Evolutionary conservation across 2,329 filamentous ascomycete species (phyloP).

Genomic region (Pestalotiopsis sp.): DNA sequence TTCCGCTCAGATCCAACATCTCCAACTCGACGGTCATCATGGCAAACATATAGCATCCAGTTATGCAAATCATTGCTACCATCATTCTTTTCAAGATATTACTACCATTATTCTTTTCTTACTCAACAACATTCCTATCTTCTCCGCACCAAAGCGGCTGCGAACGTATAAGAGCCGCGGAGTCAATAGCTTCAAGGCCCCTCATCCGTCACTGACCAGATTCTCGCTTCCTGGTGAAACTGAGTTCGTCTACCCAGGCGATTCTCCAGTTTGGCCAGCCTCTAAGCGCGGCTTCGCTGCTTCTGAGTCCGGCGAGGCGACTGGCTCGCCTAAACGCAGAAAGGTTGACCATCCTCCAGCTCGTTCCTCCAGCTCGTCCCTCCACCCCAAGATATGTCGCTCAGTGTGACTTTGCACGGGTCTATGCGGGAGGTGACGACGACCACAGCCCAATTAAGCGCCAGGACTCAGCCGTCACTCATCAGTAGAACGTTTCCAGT

Average conservation of each 20-base stretch:
- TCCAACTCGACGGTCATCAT: too few species aligned
- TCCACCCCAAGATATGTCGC: background rate
- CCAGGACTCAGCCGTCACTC: too few species aligned
- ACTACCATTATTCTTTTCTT: too few species aligned
- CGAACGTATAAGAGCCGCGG: background rate
- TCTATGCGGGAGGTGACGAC: background rate
- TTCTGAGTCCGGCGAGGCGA: too few species aligned
- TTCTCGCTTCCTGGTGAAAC: background rate
- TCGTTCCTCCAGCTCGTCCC: too few species aligned
- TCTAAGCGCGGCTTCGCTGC: background rate
- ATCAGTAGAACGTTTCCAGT: too few species aligned
- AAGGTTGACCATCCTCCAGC: background rate
- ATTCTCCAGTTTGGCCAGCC: background rate
- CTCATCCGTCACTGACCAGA: background rate
- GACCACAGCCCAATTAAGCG: too few species aligned
- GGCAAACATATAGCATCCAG: too few species aligned
- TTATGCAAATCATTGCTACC: too few species aligned
- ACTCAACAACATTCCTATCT: background rate
- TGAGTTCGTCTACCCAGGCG: background rate
- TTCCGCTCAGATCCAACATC: too few species aligned
- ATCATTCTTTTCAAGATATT: too few species aligned
- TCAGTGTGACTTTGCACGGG: background rate
- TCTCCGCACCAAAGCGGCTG: background rate
- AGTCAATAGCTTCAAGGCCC: background rate
- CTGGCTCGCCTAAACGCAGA: background rate